Evolutionary conservation across 441 rosid species (phyloP).

Genomic region (Hura crepitans): DNA sequence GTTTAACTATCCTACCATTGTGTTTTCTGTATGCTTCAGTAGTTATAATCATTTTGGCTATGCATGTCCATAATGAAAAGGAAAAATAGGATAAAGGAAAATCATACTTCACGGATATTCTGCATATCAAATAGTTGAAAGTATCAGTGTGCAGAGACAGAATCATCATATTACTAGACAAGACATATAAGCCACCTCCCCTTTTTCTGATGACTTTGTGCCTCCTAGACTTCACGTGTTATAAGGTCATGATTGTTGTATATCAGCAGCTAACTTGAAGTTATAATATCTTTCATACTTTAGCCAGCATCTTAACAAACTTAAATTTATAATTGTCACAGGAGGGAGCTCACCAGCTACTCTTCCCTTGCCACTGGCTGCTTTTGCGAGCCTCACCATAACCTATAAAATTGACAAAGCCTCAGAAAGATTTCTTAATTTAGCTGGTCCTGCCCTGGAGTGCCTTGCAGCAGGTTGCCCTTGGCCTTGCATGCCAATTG

Average conservation of each 20-base stretch:
- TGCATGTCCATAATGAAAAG: neutral
- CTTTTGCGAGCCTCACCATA: conserved; percentile 89
- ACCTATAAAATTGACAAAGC: conserved; percentile 93
- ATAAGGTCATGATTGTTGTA: neutral
- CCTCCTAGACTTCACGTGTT: neutral
- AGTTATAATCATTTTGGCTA: neutral
- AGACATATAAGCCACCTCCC: no score
- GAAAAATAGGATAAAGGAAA: neutral
- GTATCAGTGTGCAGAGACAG: neutral
- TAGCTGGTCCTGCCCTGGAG: conserved; percentile 85
- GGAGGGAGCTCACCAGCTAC: conserved; percentile 86
- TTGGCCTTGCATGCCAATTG: conserved; percentile 99
- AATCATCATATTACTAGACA: neutral
- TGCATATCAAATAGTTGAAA: neutral
- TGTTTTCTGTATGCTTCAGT: neutral
- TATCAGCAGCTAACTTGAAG: neutral
- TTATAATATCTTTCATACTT: neutral
- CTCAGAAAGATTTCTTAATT: conserved; percentile 66
- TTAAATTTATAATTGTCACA: conserved; percentile 36
- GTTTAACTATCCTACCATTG: conserved; percentile 31
- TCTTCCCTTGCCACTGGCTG: conserved; percentile 95
- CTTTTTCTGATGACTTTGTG: neutral
- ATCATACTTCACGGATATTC: neutral
- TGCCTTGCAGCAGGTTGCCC: conserved; percentile 89
- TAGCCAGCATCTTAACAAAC: neutral